Conservation (phyloP, 2,329 filamentous ascomycete genomes). For the Triangularia setosa region DNA sequence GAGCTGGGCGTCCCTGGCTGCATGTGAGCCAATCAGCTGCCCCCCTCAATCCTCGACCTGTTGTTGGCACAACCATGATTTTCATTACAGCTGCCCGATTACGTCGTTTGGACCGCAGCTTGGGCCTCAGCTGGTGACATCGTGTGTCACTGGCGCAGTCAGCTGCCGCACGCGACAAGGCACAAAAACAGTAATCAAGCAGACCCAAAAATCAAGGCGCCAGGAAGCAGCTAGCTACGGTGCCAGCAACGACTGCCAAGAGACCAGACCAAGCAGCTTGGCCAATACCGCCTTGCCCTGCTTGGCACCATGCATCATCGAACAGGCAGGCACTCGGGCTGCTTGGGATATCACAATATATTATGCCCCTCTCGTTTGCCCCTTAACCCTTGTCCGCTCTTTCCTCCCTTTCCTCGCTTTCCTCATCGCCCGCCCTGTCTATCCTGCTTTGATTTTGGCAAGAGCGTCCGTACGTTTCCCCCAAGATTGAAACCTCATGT, state of each 20-base stretch:
- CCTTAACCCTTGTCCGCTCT: background rate
- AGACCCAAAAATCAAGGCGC: background rate
- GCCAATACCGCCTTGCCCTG: background rate
- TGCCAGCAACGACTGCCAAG: background rate
- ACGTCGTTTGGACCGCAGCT: background rate
- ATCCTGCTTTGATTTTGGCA: background rate
- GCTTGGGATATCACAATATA: background rate
- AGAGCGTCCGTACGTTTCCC: too few species aligned
- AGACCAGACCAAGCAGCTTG: background rate
- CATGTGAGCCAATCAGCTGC: background rate
- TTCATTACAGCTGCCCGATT: background rate
- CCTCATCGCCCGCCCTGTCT: background rate
- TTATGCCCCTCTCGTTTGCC: background rate
- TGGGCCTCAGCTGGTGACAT: background rate
- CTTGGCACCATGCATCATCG: background rate
- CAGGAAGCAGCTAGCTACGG: background rate
- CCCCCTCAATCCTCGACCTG: background rate
- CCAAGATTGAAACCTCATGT: background rate
- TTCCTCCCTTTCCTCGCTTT: background rate
- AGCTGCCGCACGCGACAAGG: background rate
- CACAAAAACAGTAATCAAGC: background rate
- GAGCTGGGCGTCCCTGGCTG: background rate
- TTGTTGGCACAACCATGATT: background rate
- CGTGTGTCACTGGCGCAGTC: background rate
- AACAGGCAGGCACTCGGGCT: background rate